Base-by-base conservation (phyloP, 192 early-diverging fungal species). In the Podila minutissima region DNA sequence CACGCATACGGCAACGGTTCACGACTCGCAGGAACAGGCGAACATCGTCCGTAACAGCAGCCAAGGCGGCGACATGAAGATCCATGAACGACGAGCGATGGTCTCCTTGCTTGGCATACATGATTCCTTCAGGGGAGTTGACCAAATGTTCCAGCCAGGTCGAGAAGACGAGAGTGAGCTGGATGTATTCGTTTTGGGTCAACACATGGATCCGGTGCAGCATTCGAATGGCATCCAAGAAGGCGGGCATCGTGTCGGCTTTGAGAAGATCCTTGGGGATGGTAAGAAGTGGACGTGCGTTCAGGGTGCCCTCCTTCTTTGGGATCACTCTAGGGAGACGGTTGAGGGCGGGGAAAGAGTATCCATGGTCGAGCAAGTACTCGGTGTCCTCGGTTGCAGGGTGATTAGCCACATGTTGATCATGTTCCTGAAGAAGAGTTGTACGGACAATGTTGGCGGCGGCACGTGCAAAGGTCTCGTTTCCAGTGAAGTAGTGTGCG, bases 1-100 rank as follows among this genome's bases (percentile, higher is more conserved):
- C 86, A 10, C 89, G 74, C 89, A 91, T 91, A 12, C 89, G 84
- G 55, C 83, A 86, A 63, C 89, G 69, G 69, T 88, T 91, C 41
- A 85, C 83, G 4, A 91, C 84, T 31, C 89, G 71, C 19, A 89
- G 59, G 62, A 85, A 89, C 12, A 89, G 66, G 29, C 89, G 73
- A 6, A 88, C 79, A 66, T 91, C 89, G 37, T 89, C 83, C 22
- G 86, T 85, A 59, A 91, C 87, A 5, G 86, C 85, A 51, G 89
- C 86, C 63, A 91, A 49, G 11, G 89, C 62, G 3, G 82, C 74
- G 20, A 89, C 86, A 69, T 89, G 87, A 7, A 89, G 61, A 65
- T 91, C 89, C 67, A 88, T 88, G 33, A 89, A 83, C 11, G 86
- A 86, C 4, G 85, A 85, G 11, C 87, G 84, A 75, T 89, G 88